These are phyloP conservation scores for Esteya vermicola DNA, from an alignment of 2,329 filamentous ascomycete genomes.

Conservation along the genomic window DNA sequence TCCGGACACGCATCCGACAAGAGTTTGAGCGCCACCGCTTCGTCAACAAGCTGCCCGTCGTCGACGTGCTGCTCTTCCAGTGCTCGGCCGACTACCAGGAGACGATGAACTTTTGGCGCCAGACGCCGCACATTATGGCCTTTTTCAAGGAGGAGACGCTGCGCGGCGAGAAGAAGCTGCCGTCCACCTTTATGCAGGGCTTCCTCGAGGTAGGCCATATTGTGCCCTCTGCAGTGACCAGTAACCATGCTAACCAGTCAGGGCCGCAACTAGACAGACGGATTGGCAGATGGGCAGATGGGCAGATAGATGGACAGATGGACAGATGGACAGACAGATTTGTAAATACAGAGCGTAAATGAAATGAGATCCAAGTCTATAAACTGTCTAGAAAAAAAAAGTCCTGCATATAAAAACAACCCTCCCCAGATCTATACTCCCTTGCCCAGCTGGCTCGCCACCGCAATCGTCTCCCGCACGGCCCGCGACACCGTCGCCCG, in stretches of 20 bases:
- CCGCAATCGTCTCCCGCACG: constrained; percentile 55
- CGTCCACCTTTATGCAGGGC: constrained; percentile 80
- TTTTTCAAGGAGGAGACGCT: constrained; percentile 82
- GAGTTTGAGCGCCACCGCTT: constrained; percentile 95
- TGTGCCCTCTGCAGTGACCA: no score
- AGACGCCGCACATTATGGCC: constrained; percentile 86
- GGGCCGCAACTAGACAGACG: constrained; percentile 1
- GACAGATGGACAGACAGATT: neutral
- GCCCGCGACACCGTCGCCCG: constrained; percentile 54
- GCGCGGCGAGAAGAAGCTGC: constrained; percentile 64
- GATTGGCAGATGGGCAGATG: neutral
- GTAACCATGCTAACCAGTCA: neutral
- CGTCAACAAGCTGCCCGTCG: constrained; percentile 73
- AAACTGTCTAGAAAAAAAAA: neutral
- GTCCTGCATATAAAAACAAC: neutral
- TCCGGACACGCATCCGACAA: constrained; percentile 88
- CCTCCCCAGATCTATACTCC: constrained; percentile 24
- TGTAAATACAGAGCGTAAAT: neutral
- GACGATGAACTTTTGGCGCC: constrained; percentile 99
- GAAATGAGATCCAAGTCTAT: neutral
- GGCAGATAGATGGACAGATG: neutral
- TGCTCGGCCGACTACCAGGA: constrained; percentile 95
- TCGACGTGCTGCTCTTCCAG: constrained; percentile 83
- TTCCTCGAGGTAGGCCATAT: constrained; percentile 69
- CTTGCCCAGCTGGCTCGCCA: constrained; percentile 51